Evolutionary conservation across 176 grass and related monocot genomes (phyloP).

Genomic region (Musa beccarii): DNA sequence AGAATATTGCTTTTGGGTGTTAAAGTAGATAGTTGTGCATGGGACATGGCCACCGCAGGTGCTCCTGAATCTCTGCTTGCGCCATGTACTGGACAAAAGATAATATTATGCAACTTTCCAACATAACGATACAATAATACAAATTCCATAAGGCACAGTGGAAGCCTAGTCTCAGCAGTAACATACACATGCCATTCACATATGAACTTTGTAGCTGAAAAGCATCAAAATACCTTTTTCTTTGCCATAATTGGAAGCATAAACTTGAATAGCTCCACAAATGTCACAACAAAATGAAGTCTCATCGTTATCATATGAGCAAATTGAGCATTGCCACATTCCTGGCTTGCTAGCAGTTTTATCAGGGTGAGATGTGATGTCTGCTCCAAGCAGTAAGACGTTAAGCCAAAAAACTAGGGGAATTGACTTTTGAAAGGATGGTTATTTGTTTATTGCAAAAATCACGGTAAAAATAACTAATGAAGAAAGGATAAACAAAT

Average conservation of each 20-base stretch:
- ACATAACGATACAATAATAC: neutral
- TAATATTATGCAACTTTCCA: conserved; percentile 10
- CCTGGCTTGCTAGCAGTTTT: conserved; percentile 15
- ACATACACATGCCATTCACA: neutral
- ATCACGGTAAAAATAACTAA: neutral
- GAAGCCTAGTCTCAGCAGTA: neutral
- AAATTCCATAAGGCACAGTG: neutral
- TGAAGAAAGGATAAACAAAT: neutral
- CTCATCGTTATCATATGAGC: conserved; percentile 67
- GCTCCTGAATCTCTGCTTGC: conserved; percentile 26
- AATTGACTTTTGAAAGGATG: neutral
- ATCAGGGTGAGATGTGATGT: conserved; percentile 22
- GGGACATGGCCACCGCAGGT: conserved; percentile 31
- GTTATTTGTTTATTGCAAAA: neutral
- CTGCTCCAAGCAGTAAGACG: conserved; percentile 32
- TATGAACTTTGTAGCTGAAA: neutral
- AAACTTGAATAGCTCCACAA: conserved; percentile 80
- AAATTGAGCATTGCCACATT: conserved; percentile 79
- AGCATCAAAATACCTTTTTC: conserved; percentile 38
- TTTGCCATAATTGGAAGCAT: conserved; percentile 51
- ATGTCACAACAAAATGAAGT: conserved; percentile 64
- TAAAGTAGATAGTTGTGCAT: conserved; percentile 30
- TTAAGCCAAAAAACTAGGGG: conserved; percentile 16
- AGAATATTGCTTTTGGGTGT: conserved; percentile 1
- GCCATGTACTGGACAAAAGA: conserved; percentile 30